Conservation (phyloP, 208 protist species). For the Trypanosoma brucei region DNA sequence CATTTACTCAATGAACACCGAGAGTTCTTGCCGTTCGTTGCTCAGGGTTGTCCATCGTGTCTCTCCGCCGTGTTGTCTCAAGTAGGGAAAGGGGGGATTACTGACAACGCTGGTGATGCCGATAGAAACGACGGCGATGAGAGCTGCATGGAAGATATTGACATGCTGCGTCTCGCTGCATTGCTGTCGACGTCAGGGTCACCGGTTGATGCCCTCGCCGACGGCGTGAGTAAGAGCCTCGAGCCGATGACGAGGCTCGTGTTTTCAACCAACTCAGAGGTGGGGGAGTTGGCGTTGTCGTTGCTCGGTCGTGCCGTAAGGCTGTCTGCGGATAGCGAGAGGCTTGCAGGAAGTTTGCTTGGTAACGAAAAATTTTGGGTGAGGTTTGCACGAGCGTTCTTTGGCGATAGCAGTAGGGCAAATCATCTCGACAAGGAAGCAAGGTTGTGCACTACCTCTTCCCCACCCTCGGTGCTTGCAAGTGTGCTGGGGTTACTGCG, state of each 20-base stretch:
- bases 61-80: conserved; percentile 3
- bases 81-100: background rate
- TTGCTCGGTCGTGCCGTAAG: conserved; percentile 6
- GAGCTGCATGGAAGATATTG: background rate
- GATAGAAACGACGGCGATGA: conserved; percentile 4
- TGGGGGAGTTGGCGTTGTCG: background rate
- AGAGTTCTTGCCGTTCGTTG: conserved; percentile 6
- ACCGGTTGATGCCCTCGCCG: conserved; percentile 6
- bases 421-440: background rate
- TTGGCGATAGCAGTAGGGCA: background rate
- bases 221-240: conserved; percentile 11
- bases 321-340: conserved; percentile 12
- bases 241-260: background rate
- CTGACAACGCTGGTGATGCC: background rate
- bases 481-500: conserved; percentile 10
- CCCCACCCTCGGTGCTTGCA: background rate
- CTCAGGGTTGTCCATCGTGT: conserved; percentile 14
- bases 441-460: background rate
- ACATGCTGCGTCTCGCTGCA: conserved; percentile 1
- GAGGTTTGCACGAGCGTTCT: conserved; percentile 3
- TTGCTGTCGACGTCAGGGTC: conserved; percentile 3
- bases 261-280: conserved; percentile 2
- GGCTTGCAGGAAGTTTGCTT: conserved; percentile 7
- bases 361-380: conserved; percentile 13
- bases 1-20: background rate